phyloP scores from a whole-genome alignment of 192 early-diverging fungal genomes.

The Coemansia sp. region DNA sequence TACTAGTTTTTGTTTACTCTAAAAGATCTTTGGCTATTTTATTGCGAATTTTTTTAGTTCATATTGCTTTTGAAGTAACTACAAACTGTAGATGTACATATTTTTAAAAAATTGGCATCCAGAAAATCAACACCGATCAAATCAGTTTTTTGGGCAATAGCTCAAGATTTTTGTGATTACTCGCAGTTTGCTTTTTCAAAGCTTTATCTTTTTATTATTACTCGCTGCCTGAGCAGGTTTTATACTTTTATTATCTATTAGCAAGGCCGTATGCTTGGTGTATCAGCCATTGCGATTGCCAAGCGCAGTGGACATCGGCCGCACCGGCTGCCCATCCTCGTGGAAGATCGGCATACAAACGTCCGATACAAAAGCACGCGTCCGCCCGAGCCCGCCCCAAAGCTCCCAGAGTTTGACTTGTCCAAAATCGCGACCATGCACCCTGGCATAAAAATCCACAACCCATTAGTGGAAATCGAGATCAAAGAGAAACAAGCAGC shows the following conservation, averaged over 20 bases:
- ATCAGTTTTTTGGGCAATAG: no score
- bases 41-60: no score
- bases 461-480: slow-evolving; percentile 25
- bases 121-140: no score
- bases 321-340: not conserved
- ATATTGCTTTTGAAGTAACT: no score
- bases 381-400: not conserved
- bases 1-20: not conserved
- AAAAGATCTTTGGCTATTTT: no score
- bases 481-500: not conserved
- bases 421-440: not conserved
- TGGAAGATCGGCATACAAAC: not conserved
- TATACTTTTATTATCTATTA: no score
- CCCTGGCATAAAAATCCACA: slow-evolving; percentile 19
- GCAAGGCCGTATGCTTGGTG: not conserved
- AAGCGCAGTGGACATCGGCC: not conserved
- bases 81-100: no score
- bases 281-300: not conserved
- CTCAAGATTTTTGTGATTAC: no score
- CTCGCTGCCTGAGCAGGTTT: no score
- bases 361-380: not conserved
- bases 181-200: no score
- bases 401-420: slow-evolving; percentile 1
- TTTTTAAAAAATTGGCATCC: no score
- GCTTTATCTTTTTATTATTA: no score